phyloP scores from a whole-genome alignment of 208 protist species.

The Acanthamoeba quina region DNA sequence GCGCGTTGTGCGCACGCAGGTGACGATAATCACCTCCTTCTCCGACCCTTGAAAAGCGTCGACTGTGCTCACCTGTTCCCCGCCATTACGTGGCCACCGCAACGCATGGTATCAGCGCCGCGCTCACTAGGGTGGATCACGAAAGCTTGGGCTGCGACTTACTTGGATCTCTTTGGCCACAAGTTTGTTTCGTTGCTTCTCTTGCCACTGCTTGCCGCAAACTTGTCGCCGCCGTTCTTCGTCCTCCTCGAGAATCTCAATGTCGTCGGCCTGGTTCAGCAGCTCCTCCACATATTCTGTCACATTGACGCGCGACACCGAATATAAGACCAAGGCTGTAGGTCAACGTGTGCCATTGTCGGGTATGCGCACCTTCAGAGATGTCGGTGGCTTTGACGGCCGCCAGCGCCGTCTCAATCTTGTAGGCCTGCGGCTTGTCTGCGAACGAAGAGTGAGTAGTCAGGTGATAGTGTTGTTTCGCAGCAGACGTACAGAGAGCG shows the following conservation, averaged over 20 bases:
- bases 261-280: constrained; percentile 52
- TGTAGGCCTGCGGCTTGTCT: constrained; percentile 83
- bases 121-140: background rate
- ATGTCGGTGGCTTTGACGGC: constrained; percentile 67
- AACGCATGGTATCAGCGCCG: background rate
- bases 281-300: constrained; percentile 68
- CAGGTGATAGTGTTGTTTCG: background rate
- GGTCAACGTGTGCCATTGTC: background rate
- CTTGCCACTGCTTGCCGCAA: constrained; percentile 63
- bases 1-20: constrained; percentile 81
- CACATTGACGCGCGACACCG: background rate
- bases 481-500: constrained; percentile 79
- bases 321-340: too few species aligned
- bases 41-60: constrained; percentile 91
- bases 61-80: constrained; percentile 86
- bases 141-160: background rate
- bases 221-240: background rate
- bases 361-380: background rate
- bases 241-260: constrained; percentile 48
- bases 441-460: background rate
- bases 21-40: constrained; percentile 88
- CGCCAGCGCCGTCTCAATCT: constrained; percentile 54
- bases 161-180: constrained; percentile 65
- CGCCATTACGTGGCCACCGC: background rate
- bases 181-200: constrained; percentile 65